Conservation (phyloP, 176 grass and related monocot species). For the Zea mays region Zm-B73-REFERENCE-NAM-5.0 NC_050103.1:5489001-5489500, state of each 20-base stretch:
- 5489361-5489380: constrained; percentile 64
- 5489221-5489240: constrained; percentile 48
- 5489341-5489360: constrained; percentile 46
- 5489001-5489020: constrained; percentile 82
- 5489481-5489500: constrained; percentile 87
- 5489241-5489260: constrained; percentile 19
- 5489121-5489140: constrained; percentile 83
- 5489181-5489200: constrained; percentile 67
- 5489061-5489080: constrained; percentile 72
- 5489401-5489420: constrained; percentile 48
- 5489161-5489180: constrained; percentile 71
- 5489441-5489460: constrained; percentile 38
- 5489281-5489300: constrained; percentile 48
- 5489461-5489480: constrained; percentile 54
- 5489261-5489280: constrained; percentile 77
- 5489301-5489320: constrained; percentile 21
- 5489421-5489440: constrained; percentile 29
- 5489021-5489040: constrained; percentile 95
- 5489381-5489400: constrained; percentile 89
- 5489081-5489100: constrained; percentile 79
- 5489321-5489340: constrained; percentile 75
- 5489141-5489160: constrained; percentile 78
- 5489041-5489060: constrained; percentile 92
- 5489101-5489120: constrained; percentile 84
- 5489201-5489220: constrained; percentile 68